Percentiles rank a stretch among this genome's conserved stretches.
Conservation (phyloP, 768 basidiomycete species). For the Clavulina sp. region DNA sequence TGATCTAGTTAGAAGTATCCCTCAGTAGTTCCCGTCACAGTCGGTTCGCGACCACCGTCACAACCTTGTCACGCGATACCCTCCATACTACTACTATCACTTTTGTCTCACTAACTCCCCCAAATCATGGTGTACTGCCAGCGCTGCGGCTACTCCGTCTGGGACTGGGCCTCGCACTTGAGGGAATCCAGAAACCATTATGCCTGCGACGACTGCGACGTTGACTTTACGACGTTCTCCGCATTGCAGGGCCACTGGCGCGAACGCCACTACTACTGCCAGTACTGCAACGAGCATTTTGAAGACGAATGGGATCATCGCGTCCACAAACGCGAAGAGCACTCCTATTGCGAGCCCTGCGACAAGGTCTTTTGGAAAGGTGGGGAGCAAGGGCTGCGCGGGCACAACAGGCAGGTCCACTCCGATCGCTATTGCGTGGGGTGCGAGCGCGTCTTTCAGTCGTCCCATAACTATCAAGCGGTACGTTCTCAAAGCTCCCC, state of each 20-base stretch:
- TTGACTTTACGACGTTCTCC: conserved; percentile 26
- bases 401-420: conserved; percentile 13
- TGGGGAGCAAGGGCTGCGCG: not conserved
- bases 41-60: too few species aligned
- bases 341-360: conserved; percentile 30
- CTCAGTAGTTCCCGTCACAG: too few species aligned
- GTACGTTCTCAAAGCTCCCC: too few species aligned
- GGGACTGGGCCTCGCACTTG: conserved; percentile 21
- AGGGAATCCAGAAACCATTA: conserved; percentile 25
- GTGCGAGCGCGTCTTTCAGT: conserved; percentile 30
- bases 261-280: conserved; percentile 36
- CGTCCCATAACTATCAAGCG: conserved; percentile 21
- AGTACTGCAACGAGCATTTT: conserved; percentile 31
- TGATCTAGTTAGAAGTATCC: too few species aligned
- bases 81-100: too few species aligned
- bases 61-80: too few species aligned
- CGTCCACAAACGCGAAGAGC: conserved; percentile 25
- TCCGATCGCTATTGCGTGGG: conserved; percentile 24
- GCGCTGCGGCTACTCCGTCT: conserved; percentile 26
- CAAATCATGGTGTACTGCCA: conserved; percentile 22
- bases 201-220: conserved; percentile 28
- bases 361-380: conserved; percentile 23
- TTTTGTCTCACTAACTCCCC: not conserved
- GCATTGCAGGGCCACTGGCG: conserved; percentile 35
- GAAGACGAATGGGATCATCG: conserved; percentile 18